Percentiles rank a stretch among this genome's conserved stretches.
Conservation (phyloP, 2,329 filamentous ascomycete species). For the Zymoseptoria passerinii region DNA sequence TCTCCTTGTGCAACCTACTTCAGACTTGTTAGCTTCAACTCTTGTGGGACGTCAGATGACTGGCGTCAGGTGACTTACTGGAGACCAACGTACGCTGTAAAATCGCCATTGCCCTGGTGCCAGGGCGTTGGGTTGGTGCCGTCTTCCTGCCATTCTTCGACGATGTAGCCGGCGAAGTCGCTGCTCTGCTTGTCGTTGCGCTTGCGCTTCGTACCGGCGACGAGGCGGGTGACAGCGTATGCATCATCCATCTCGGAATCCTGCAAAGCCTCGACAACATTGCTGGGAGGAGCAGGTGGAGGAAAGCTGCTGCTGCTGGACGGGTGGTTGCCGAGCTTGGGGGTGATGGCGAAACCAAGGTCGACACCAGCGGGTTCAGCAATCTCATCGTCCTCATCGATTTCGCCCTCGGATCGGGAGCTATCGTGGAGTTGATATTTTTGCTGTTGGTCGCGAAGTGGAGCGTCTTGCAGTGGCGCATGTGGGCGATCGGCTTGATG, state of each 20-base stretch:
- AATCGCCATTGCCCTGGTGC: slow-evolving; percentile 45
- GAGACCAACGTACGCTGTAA: slow-evolving; percentile 14
- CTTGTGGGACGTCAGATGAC: background rate
- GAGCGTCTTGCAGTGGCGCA: background rate
- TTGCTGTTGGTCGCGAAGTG: slow-evolving; percentile 17
- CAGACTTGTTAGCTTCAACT: slow-evolving; percentile 29
- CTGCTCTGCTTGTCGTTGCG: slow-evolving; percentile 30
- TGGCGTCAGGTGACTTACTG: slow-evolving; percentile 18
- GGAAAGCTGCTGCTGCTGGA: slow-evolving; percentile 5
- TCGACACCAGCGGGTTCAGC: slow-evolving; percentile 18
- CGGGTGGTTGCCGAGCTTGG: slow-evolving; percentile 1
- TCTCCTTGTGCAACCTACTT: slow-evolving; percentile 70
- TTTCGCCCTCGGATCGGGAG: slow-evolving; percentile 29
- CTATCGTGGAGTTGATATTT: slow-evolving; percentile 21
- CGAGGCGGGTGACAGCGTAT: background rate
- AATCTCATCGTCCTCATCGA: slow-evolving; percentile 33
- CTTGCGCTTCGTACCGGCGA: slow-evolving; percentile 58
- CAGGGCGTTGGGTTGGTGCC: slow-evolving; percentile 52
- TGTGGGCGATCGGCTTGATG: background rate
- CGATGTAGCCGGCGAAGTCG: slow-evolving; percentile 26
- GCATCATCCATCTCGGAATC: background rate
- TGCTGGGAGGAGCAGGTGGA: background rate
- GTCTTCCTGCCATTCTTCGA: slow-evolving; percentile 37
- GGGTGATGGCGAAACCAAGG: background rate
- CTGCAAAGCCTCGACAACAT: background rate